A percentile compares a stretch with the other conserved stretches of the same genome.
Evolutionary conservation across 2,329 filamentous ascomycete genomes (phyloP).

Genomic region (Venturia asperata): DNA sequence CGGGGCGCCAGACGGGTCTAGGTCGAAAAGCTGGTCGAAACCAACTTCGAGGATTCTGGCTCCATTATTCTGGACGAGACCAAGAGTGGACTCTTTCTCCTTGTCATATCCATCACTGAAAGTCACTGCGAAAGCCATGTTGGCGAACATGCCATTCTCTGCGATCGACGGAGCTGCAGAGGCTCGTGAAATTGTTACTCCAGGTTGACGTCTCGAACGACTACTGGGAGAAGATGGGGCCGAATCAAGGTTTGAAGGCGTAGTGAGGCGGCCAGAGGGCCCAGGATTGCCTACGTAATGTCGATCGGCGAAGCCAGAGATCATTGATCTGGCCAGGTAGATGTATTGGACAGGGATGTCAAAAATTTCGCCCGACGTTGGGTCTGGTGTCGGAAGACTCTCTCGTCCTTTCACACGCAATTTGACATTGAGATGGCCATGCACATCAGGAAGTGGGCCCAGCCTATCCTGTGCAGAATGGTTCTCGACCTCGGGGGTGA

Average conservation of each 20-base stretch:
- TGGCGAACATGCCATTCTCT: constrained; percentile 53
- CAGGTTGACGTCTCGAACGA: constrained; percentile 38
- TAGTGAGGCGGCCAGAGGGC: constrained; percentile 13
- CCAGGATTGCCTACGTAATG: constrained; percentile 27
- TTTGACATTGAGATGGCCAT: constrained; percentile 36
- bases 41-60: constrained; percentile 65
- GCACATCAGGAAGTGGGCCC: constrained; percentile 35
- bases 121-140: constrained; percentile 84
- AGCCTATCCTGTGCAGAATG: constrained; percentile 24
- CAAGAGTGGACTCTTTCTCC: constrained; percentile 52
- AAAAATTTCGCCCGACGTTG: constrained; percentile 25
- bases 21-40: constrained; percentile 73
- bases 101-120: constrained; percentile 51
- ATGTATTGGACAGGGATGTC: constrained; percentile 36
- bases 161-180: constrained; percentile 20
- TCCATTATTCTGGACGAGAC: constrained; percentile 61
- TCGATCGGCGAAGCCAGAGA: constrained; percentile 36
- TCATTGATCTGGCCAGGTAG: constrained; percentile 40
- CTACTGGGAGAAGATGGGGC: constrained; percentile 43
- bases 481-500: constrained; percentile 20
- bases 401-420: constrained; percentile 37
- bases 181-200: constrained; percentile 18
- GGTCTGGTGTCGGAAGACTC: constrained; percentile 27
- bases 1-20: constrained; percentile 23
- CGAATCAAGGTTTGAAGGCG: constrained; percentile 26